Evolutionary conservation across 768 basidiomycete genomes (phyloP).

Genomic region (Zangia roseola): DNA sequence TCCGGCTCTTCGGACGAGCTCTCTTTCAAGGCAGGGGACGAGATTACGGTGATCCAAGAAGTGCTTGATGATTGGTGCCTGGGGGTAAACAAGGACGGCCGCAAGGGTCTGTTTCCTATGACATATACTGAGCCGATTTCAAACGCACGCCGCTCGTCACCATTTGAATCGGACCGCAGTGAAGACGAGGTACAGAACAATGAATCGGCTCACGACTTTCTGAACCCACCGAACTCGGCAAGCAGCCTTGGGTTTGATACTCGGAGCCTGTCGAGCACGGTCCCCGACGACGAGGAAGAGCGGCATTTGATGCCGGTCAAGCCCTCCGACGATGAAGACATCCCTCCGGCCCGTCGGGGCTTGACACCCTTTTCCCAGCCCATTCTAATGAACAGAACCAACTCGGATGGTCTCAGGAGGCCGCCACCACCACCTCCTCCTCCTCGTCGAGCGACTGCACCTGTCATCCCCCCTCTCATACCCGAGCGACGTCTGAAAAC

Average conservation of each 20-base stretch:
- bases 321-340: constrained; percentile 23
- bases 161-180: constrained; percentile 32
- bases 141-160: constrained; percentile 24
- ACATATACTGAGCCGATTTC: constrained; percentile 59
- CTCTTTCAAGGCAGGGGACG: constrained; percentile 68
- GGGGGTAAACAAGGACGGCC: constrained; percentile 63
- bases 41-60: constrained; percentile 75
- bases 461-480: constrained; percentile 41
- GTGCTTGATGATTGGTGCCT: constrained; percentile 92
- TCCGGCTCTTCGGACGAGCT: constrained; percentile 75
- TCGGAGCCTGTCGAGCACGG: constrained; percentile 43
- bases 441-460: constrained; percentile 45
- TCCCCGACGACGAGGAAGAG: constrained; percentile 46
- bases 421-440: constrained; percentile 68
- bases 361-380: constrained; percentile 9
- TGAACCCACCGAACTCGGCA: constrained; percentile 26
- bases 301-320: constrained; percentile 32
- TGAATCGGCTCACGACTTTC: constrained; percentile 13
- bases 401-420: constrained; percentile 34
- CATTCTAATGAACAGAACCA: constrained; percentile 24
- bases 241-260: constrained; percentile 29
- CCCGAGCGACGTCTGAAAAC: constrained; percentile 40
- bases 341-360: constrained; percentile 17
- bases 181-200: constrained; percentile 27
- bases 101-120: constrained; percentile 78